Evolutionary conservation across 768 basidiomycete genomes (phyloP).

Genomic region (Suillus plorans): DNA sequence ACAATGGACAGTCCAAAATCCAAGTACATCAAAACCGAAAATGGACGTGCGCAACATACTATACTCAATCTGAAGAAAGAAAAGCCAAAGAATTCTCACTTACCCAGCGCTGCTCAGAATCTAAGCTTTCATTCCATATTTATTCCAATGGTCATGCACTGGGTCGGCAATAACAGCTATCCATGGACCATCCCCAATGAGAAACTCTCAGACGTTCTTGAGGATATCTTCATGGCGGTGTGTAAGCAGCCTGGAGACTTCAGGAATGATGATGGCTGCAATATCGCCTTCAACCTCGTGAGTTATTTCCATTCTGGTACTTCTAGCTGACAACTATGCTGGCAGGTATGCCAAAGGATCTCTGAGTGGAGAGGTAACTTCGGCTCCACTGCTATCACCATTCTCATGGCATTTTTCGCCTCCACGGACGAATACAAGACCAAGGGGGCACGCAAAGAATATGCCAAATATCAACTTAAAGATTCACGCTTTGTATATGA

Average conservation of each 20-base stretch:
- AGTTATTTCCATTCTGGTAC: not conserved
- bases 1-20: not conserved
- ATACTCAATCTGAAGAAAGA: not conserved
- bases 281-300: not conserved
- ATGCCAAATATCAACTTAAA: not conserved
- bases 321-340: not conserved
- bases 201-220: not conserved
- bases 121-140: not conserved
- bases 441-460: not conserved
- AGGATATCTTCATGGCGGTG: not conserved
- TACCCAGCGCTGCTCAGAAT: not conserved
- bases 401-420: not conserved
- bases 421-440: not conserved
- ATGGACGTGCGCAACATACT: not conserved
- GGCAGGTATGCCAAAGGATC: slow-evolving; percentile 2
- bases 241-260: not conserved
- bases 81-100: not conserved
- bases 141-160: not conserved
- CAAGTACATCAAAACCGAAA: not conserved
- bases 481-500: not conserved
- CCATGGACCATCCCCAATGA: not conserved
- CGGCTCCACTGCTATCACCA: not conserved
- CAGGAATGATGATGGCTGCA: not conserved
- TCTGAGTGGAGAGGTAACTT: not conserved
- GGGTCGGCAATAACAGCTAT: not conserved